phyloP scores from a whole-genome alignment of 2,329 filamentous ascomycete species.

The Alternaria panax region DNA sequence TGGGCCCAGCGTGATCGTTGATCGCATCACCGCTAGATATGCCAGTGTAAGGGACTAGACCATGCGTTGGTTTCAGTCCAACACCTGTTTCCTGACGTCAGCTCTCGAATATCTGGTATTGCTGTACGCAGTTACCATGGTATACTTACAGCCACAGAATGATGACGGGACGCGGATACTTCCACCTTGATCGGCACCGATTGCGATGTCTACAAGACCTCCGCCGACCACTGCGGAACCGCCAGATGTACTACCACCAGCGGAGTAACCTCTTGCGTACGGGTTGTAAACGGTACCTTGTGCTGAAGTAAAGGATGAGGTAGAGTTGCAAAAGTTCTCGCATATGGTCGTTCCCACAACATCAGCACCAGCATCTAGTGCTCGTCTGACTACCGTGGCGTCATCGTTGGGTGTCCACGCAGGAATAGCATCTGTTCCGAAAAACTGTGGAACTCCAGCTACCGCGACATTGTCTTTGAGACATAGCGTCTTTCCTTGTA shows the following conservation, averaged over 20 bases:
- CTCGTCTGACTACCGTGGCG: conserved; percentile 61
- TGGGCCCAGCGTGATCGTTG: conserved; percentile 55
- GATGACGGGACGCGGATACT: conserved; percentile 49
- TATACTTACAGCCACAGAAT: conserved; percentile 44
- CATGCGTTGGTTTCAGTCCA: conserved; percentile 57
- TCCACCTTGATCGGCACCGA: conserved; percentile 52
- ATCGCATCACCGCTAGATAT: conserved; percentile 47
- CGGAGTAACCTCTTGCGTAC: conserved; percentile 54
- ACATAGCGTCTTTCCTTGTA: conserved; percentile 56
- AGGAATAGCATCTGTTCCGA: conserved; percentile 59
- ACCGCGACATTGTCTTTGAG: conserved; percentile 65
- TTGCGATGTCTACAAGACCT: conserved; percentile 48
- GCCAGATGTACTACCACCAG: conserved; percentile 59
- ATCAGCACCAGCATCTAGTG: conserved; percentile 59
- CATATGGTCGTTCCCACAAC: conserved; percentile 62
- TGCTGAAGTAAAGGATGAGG: conserved; percentile 57
- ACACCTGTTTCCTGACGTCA: conserved; percentile 20
- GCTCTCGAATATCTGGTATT: not conserved
- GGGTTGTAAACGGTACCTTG: conserved; percentile 52
- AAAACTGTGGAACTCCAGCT: conserved; percentile 61
- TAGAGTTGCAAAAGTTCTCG: conserved; percentile 62
- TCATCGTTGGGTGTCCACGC: conserved; percentile 61
- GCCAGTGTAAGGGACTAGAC: conserved; percentile 60
- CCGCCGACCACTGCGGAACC: conserved; percentile 54
- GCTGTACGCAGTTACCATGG: too few species aligned